Evolutionary conservation across 192 early-diverging fungal species (phyloP), one percentile per base, ranked within the genome.

Genomic region (Chytriomyces confervae): DNA sequence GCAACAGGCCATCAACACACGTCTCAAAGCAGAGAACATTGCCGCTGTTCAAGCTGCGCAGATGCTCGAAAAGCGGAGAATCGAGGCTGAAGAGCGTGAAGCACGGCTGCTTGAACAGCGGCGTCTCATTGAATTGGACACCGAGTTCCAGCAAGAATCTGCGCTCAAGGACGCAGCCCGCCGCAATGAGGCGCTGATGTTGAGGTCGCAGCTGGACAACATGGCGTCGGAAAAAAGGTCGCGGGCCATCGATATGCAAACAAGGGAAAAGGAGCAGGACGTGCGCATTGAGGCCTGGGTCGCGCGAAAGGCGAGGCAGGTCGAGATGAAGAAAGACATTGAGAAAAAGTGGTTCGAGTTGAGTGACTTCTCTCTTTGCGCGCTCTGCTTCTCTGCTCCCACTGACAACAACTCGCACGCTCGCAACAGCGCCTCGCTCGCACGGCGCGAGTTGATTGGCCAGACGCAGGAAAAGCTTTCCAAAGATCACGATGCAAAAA

Each of bases 281-380:
- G 60, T 69, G 29, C 66, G 77, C 24, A 64, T 75, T 29, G 68
- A 82, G 20, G 78, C 76, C 0, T 87, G 86, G 86, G 66, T 60
- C 7, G 57, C 45, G 3, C 10, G 81, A 36, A 87, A 87, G 62
- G 47, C 68, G 11, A 9, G 57, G 7, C 86, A 87, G 69, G 46
- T 50, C 16, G 57, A 50, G 27, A 72, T 76, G 63, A 83, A 82
- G 64, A 81, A 83, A 53, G 69, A 77, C 46, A 44, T 84, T 23
- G 81, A 84, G 75, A 62, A 50, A 47, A 67, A 82, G 75, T 77
- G 81, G 78, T 76, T 78, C 62, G 50, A 62, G 86, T 87, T 57
- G 60, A 79, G 57, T 68, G 7, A 46, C 16, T 77, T 48, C 20
- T 45, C 11, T 7, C 3, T 5, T 45, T n/a, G 1, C 36, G 9